Percentiles rank a stretch among this genome's conserved stretches.
Evolutionary conservation across 2,329 filamentous ascomycete species (phyloP).

Genomic region (Bipolaris oryzae): DNA sequence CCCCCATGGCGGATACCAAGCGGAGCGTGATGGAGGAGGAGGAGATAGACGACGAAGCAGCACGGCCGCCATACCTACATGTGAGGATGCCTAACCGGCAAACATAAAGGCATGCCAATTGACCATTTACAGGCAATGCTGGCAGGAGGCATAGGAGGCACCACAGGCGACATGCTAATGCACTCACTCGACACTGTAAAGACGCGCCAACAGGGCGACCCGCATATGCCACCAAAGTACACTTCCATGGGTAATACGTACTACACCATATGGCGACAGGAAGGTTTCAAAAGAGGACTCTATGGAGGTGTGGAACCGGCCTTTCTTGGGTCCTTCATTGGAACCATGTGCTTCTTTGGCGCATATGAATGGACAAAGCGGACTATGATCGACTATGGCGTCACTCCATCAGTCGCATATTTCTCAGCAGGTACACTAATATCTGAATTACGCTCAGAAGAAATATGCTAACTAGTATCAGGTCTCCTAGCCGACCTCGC

Average conservation of each 20-base stretch:
- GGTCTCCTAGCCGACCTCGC: conserved; percentile 93
- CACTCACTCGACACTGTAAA: conserved; percentile 99
- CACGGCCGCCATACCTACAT: conserved; percentile 57
- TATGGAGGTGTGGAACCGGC: conserved; percentile 95
- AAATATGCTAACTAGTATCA: conserved; percentile 42
- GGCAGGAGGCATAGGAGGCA: conserved; percentile 89
- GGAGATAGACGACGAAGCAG: conserved; percentile 50
- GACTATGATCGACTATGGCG: conserved; percentile 79
- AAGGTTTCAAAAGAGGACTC: conserved; percentile 82
- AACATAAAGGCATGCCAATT: conserved; percentile 24
- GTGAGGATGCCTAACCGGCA: conserved; percentile 38
- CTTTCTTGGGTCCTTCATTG: conserved; percentile 88
- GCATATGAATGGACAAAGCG: conserved; percentile 96
- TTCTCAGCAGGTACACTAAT: conserved; percentile 72
- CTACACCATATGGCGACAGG: conserved; percentile 89
- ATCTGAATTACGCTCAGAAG: background rate
- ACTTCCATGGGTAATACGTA: conserved; percentile 89
- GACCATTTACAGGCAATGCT: conserved; percentile 76
- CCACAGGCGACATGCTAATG: conserved; percentile 96
- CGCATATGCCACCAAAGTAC: conserved; percentile 90
- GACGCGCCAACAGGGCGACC: conserved; percentile 95
- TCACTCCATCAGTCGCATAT: conserved; percentile 84
- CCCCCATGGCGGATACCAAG: conserved; percentile 28
- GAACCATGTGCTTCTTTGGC: conserved; percentile 94
- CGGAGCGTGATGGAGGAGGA: conserved; percentile 22